phyloP scores from a whole-genome alignment of 441 rosid species.

The Euphorbia schlechtendalii region DNA sequence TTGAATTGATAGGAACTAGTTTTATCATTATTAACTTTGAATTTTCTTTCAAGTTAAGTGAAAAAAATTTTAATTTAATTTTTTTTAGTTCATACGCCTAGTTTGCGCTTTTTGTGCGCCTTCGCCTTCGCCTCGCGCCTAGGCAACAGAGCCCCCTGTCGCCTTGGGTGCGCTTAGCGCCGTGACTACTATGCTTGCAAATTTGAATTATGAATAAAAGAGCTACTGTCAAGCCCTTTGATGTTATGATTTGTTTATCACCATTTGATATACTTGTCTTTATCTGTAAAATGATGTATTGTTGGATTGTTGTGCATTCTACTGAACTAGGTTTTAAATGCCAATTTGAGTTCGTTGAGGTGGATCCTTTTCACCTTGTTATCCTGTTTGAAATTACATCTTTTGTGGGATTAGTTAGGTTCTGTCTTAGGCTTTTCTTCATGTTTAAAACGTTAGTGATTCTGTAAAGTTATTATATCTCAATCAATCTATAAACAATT shows the following conservation, averaged over 20 bases:
- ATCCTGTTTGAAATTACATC: not conserved
- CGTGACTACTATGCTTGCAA: too few species aligned
- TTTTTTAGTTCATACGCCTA: too few species aligned
- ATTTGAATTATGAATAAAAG: not conserved
- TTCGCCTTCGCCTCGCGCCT: too few species aligned
- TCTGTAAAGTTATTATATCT: not conserved
- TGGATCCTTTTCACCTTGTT: not conserved
- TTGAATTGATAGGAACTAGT: too few species aligned
- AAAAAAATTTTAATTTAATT: too few species aligned
- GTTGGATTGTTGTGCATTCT: not conserved
- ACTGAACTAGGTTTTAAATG: not conserved
- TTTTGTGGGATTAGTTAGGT: not conserved
- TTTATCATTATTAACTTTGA: too few species aligned
- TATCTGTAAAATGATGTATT: not conserved
- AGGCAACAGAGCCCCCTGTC: too few species aligned
- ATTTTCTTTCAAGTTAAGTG: too few species aligned
- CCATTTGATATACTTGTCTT: not conserved
- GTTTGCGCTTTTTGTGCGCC: too few species aligned
- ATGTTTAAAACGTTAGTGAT: not conserved
- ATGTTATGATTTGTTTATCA: not conserved
- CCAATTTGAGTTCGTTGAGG: not conserved
- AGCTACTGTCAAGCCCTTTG: not conserved
- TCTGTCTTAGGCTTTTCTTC: not conserved
- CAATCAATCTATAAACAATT: not conserved
- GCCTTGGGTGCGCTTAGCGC: too few species aligned